Base-by-base conservation (phyloP, 2,329 filamentous ascomycete genomes). In the Graphilbum sp. region DNA sequence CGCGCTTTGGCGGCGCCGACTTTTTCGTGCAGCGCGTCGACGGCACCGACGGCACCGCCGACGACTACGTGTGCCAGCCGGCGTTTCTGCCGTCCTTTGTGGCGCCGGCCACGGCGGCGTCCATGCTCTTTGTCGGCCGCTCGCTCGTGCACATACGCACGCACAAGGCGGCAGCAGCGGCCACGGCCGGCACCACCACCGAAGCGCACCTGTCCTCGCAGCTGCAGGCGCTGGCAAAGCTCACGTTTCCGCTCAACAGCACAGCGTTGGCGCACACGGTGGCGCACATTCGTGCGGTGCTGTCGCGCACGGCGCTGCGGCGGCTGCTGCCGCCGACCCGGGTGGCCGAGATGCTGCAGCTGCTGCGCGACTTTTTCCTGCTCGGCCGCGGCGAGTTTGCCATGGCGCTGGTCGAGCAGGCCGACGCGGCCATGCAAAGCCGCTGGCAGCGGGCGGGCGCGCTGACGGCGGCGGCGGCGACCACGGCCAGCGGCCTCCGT, bases 371-470 rank as follows among this genome's bases (percentile, higher is more conserved):
- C 40, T 95, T 93, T 57, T 84, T 95, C 47, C 67, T 98, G 3
- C 67, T 98, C 0, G 79, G 81, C 1, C 72, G 84, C 25, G 88
- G 88, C 37, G 90, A 96, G 54, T 98, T 98, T 54, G 85, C 87
- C 17, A 76, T 90, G 58, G 79, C 81, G 0, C 59, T 98, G 20
- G 84, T 92, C 1, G 72, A 79, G 27, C 83, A 95, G 58, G 85
- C 88, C 1, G 85, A 95, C 47, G 73, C 79, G 39, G 79, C 76
- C 47, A 69, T 90, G 19, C 69, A 74, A n/a, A 76, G 72, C 45
- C 75, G 84, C 36, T 83, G 82, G 67, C 73, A 67, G 47, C 63
- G 75, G 45, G 63, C 73, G 11, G 69, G 72, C 30, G 74, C 72
- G 38, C 52, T 75, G 6, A 30, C 23, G 31, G 32, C 17, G 19